phyloP scores from a whole-genome alignment of 306 rosid genomes.

The Trifolium pratense region DNA sequence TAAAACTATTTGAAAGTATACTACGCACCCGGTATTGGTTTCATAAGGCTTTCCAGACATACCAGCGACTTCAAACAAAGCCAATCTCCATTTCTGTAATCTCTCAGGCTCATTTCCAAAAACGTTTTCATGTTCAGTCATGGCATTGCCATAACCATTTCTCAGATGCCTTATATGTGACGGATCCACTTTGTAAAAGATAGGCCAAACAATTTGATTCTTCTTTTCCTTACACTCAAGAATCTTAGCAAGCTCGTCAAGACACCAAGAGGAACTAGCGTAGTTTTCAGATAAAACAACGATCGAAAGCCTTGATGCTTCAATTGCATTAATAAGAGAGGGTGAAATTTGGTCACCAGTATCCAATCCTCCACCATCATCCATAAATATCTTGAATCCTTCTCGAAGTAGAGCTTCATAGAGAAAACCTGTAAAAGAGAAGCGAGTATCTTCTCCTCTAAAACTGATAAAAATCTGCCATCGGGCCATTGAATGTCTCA shows the following conservation, averaged over 20 bases:
- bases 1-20: not conserved
- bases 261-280: not conserved
- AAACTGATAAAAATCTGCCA: not conserved
- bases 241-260: slow-evolving; percentile 28
- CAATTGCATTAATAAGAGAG: not conserved
- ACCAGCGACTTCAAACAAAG: slow-evolving; percentile 12
- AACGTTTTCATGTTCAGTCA: not conserved
- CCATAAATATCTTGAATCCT: slow-evolving; percentile 19
- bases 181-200: slow-evolving; percentile 37
- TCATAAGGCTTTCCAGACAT: not conserved
- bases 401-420: not conserved
- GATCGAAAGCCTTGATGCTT: not conserved
- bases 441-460: not conserved
- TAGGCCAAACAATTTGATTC: slow-evolving; percentile 21
- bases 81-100: slow-evolving; percentile 20
- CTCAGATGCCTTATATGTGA: not conserved
- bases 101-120: not conserved
- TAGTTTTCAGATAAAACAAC: not conserved
- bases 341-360: slow-evolving; percentile 16
- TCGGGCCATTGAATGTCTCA: not conserved
- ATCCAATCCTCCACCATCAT: not conserved
- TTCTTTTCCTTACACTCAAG: slow-evolving; percentile 10
- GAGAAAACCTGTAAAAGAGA: slow-evolving; percentile 4
- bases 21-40: not conserved
- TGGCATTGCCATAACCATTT: not conserved